Conservation (phyloP, 1,284 basidiomycete genomes). For the Exobasidium cylindrosporum region DNA sequence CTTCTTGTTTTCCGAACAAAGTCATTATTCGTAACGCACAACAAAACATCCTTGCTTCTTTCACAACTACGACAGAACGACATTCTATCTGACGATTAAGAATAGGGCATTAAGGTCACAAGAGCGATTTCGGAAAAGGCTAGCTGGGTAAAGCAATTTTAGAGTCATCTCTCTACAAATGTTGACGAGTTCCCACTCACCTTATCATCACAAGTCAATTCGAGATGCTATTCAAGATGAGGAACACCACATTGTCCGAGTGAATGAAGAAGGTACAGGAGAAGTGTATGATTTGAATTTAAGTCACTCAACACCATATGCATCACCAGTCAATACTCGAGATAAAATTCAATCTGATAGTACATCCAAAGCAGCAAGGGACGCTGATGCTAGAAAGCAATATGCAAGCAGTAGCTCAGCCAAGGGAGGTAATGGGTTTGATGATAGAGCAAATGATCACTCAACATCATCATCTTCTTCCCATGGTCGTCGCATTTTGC, state of each 20-base stretch:
- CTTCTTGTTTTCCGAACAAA: too few species aligned
- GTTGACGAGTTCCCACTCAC: neutral
- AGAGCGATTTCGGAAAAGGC: too few species aligned
- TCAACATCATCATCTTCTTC: neutral
- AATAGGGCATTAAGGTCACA: too few species aligned
- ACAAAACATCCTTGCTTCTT: too few species aligned
- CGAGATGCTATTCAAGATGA: slow-evolving; percentile 14
- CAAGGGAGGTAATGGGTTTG: neutral
- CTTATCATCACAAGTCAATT: slow-evolving; percentile 1
- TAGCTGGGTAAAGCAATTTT: too few species aligned
- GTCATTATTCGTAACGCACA: too few species aligned
- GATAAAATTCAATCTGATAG: neutral
- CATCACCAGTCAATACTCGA: slow-evolving; percentile 27
- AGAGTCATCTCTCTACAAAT: too few species aligned
- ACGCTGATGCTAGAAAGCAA: neutral
- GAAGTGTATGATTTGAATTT: slow-evolving; percentile 50
- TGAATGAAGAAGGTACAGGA: slow-evolving; percentile 21
- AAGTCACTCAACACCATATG: slow-evolving; percentile 44
- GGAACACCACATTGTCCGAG: slow-evolving; percentile 13
- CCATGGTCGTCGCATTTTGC: slow-evolving; percentile 21
- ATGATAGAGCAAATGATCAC: neutral
- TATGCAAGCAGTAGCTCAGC: neutral
- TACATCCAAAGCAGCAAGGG: neutral
- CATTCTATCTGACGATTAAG: too few species aligned
- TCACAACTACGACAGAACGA: too few species aligned